Base-by-base conservation (phyloP, 2,329 filamentous ascomycete species). In the Diaporthe helianthi region DNA sequence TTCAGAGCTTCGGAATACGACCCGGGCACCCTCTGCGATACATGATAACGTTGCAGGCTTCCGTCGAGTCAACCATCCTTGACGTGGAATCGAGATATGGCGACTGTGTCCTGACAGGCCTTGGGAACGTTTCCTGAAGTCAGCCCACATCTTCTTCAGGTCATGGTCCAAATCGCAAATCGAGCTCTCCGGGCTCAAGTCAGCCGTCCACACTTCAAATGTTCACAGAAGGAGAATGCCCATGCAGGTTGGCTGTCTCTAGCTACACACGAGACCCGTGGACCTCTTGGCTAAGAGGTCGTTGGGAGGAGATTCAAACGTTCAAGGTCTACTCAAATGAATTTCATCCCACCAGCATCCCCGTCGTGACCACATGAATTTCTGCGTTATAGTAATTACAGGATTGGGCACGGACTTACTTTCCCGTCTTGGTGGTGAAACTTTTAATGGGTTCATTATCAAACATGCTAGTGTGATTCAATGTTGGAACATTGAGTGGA, bases 41-140 rank as follows among this genome's bases (percentile, higher is more conserved):
- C 38, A 63, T 63, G 58, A 63, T 49, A 63, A 63, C 58, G 58
- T 63, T 63, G 58, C 58, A 63, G 44, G 29, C 41, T 12, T 61
- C 6, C 9, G 58, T 63, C 22, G 44, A 63, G 58, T 63, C 58
- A 63, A 63, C 26, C 12, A 36, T 47, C n/a, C 26, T 3, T 46
- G 5, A 44, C 5, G 36, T 17, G 26, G 10, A 31, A 19, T 29
- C n/a, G 54, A 31, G 29, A 36, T 47, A 63, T 36, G 44, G 58
- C 29, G 29, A 49, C 19, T 15, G 26, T 33, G 44, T 63, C 58
- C 26, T 36, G 13, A 9, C 15, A 29, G 29, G 58, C 29, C 41
- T 31, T 36, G 44, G 58, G 26, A 49, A 63, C 58, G 44, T 63
- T 49, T 19, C 26, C 5, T 33, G 33, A 33, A 33, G 9, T 33